Percentiles rank a stretch among this genome's conserved stretches.
These are phyloP conservation scores for Scheffersomyces segobiensis DNA, from an alignment of 1,139 yeast genomes.

Conservation along the genomic window DNA sequence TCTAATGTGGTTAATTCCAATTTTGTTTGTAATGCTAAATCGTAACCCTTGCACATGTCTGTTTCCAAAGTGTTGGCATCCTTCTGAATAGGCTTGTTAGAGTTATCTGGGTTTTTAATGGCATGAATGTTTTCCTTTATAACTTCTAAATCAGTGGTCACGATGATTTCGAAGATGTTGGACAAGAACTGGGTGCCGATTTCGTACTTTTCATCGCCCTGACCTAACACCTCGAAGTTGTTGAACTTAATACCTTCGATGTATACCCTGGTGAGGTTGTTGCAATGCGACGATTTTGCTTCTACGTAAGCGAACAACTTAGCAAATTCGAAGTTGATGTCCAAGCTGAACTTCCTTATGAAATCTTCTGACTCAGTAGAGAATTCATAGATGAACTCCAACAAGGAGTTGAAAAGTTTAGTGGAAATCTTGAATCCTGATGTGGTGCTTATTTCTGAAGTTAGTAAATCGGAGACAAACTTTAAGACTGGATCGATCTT, in stretches of 20 bases:
- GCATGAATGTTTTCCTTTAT: constrained; percentile 33
- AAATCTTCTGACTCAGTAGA: constrained; percentile 65
- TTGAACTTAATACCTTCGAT: constrained; percentile 64
- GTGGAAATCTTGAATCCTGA: constrained; percentile 35
- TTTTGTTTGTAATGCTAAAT: constrained; percentile 42
- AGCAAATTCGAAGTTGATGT: constrained; percentile 23
- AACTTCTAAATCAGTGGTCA: constrained; percentile 42
- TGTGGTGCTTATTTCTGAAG: constrained; percentile 22
- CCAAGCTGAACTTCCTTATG: constrained; percentile 33
- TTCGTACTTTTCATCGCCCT: constrained; percentile 19
- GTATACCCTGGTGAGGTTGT: constrained; percentile 49
- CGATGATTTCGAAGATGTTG: constrained; percentile 27
- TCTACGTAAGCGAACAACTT: constrained; percentile 17
- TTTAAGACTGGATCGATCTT: constrained; percentile 44
- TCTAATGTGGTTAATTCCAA: constrained; percentile 65
- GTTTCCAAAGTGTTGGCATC: constrained; percentile 27
- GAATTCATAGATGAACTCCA: constrained; percentile 67
- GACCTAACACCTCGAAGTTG: constrained; percentile 45
- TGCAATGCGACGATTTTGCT: constrained; percentile 15
- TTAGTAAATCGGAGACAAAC: constrained; percentile 44
- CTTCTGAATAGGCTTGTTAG: constrained; percentile 32
- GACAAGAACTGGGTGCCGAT: constrained; percentile 23
- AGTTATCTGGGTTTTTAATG: constrained; percentile 35
- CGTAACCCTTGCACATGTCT: constrained; percentile 14
- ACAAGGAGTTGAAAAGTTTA: constrained; percentile 50